Base-by-base conservation (phyloP, 2,329 filamentous ascomycete genomes). In the Microdochium trichocladiopsis region DNA sequence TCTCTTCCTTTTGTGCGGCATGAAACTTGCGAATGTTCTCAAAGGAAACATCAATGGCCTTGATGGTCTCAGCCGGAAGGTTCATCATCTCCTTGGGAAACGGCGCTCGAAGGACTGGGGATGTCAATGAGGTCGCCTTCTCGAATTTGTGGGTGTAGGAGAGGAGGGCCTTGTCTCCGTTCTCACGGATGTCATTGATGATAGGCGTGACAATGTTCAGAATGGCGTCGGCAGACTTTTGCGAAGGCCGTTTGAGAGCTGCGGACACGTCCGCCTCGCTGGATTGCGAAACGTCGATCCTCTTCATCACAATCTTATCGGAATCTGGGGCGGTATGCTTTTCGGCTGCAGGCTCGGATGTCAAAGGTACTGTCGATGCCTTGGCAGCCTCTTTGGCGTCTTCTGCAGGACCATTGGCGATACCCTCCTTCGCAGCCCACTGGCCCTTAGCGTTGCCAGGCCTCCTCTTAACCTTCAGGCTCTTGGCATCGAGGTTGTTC, bases 61-160 rank as follows among this genome's bases (percentile, higher is more conserved):
- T 79, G 59, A 88, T 89, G 0, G 91, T 96, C 68, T 96, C 92
- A 1, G 82, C 77, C 1, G 88, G 74, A 16, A 99, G 77, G 56
- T 90, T 78, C 94, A 99, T 97, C 47, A 97, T 76, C 54, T 85
- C 82, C 58, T 85, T 72, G 1, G 90, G 86, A 75, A 96, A 99
- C 0, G 94, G 94, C 1, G 94, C 93, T 63, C 84, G 87, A 57
- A 99, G 77, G 14, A 99, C 91, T 0, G 93, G 90, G 1, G 91
- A 93, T 14, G 83, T 94, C 54, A 99, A 76, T 2, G 89, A 93
- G 1, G 90, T 95, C 1, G 93, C 94, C 73, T 93, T 96, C 67
- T 99, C 94, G 61, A 99, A 99, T 69, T 95, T 96, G 79, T 96
- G 92, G 1, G 94, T 97, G 70, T 96, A 97, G 50, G 88, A 87